phyloP scores from a whole-genome alignment of 768 basidiomycete genomes.

The Omphalotus guepiniiformis region DNA sequence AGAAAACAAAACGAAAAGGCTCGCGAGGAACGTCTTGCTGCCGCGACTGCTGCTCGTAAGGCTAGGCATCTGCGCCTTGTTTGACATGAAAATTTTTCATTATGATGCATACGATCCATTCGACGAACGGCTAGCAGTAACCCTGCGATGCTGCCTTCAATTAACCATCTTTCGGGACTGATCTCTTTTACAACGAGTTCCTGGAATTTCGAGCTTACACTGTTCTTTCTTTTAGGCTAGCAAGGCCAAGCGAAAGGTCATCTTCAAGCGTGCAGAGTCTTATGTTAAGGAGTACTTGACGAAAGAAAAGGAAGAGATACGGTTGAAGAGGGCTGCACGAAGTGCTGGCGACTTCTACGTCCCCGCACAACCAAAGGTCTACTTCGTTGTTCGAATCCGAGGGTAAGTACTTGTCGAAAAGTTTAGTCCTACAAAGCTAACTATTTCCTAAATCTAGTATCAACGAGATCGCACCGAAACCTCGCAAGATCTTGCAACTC shows the following conservation, averaged over 20 bases:
- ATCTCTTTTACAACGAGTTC: constrained; percentile 15
- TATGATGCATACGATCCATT: constrained; percentile 84
- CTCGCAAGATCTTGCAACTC: constrained; percentile 97
- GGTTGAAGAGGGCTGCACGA: constrained; percentile 90
- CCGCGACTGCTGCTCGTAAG: constrained; percentile 84
- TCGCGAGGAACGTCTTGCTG: constrained; percentile 86
- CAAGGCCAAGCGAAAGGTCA: constrained; percentile 90
- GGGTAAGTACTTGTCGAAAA: constrained; percentile 55
- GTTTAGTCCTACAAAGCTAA: too few species aligned
- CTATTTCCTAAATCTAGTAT: constrained; percentile 55
- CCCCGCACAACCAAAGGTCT: constrained; percentile 93
- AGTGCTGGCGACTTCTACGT: constrained; percentile 96
- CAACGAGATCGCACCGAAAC: constrained; percentile 99
- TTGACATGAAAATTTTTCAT: constrained; percentile 16
- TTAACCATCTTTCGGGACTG: constrained; percentile 98
- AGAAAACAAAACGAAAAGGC: constrained; percentile 97
- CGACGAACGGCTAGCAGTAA: constrained; percentile 75
- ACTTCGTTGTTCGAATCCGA: constrained; percentile 96
- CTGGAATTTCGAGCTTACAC: constrained; percentile 5
- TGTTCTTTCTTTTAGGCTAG: constrained; percentile 51
- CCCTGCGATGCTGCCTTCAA: constrained; percentile 74
- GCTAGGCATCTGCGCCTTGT: constrained; percentile 40
- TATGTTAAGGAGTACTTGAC: constrained; percentile 96
- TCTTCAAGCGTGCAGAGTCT: constrained; percentile 98
- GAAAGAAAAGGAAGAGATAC: constrained; percentile 95